Conservation (phyloP, 2,329 filamentous ascomycete species). For the Diaporthe vexans region DNA sequence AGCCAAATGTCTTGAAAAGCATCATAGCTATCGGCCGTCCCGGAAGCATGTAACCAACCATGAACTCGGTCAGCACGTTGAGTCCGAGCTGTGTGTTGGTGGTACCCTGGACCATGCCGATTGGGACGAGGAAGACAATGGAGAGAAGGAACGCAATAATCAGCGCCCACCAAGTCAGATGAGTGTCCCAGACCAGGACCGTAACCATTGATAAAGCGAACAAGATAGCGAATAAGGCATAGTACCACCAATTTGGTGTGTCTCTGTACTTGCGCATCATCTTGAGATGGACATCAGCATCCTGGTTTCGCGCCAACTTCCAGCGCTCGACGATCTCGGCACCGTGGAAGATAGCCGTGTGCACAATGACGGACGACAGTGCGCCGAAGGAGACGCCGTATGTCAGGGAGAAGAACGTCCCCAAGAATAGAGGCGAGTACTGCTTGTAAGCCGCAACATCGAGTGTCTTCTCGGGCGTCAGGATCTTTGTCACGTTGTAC, state of each 20-base stretch:
- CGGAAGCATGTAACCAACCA: conserved; percentile 66
- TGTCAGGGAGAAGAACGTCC: conserved; percentile 34
- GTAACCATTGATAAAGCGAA: conserved; percentile 40
- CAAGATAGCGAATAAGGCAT: conserved; percentile 35
- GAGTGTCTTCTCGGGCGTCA: conserved; percentile 33
- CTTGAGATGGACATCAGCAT: conserved; percentile 42
- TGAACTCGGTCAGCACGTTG: conserved; percentile 66
- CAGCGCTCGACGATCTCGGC: conserved; percentile 46
- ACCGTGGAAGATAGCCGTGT: conserved; percentile 44
- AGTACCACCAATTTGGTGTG: conserved; percentile 43
- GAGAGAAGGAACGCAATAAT: conserved; percentile 48
- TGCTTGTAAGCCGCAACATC: conserved; percentile 36
- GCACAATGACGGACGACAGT: conserved; percentile 37
- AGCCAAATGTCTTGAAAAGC: conserved; percentile 67
- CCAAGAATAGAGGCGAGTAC: conserved; percentile 37
- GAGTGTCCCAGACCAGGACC: conserved; percentile 40
- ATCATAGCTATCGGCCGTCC: conserved; percentile 66
- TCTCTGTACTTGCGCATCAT: conserved; percentile 42
- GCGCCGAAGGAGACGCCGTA: conserved; percentile 39
- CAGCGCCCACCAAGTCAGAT: conserved; percentile 43
- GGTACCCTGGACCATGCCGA: conserved; percentile 53
- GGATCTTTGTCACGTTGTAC: conserved; percentile 32
- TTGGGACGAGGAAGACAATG: conserved; percentile 50
- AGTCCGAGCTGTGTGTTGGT: conserved; percentile 56
- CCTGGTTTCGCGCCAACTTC: conserved; percentile 41